These are phyloP conservation scores for Vicia sativa DNA, from an alignment of 306 rosid genomes.

Conservation along the genomic window DNA sequence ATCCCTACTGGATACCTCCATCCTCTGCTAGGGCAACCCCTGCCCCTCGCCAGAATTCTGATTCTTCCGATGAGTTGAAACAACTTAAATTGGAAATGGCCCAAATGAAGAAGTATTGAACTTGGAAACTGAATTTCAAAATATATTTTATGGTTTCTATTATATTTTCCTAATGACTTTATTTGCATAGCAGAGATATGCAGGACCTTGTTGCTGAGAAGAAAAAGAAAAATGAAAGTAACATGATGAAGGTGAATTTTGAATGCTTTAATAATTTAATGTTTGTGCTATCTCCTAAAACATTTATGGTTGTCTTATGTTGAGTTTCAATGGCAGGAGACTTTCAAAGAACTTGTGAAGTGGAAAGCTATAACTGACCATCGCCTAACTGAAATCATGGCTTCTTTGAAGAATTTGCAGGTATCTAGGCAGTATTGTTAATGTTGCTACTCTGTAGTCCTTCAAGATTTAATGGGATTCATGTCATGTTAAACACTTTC, in stretches of 20 bases:
- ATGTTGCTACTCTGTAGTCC: constrained; percentile 4
- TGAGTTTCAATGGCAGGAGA: constrained; percentile 45
- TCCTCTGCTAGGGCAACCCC: constrained; percentile 36
- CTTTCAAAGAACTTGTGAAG: constrained; percentile 60
- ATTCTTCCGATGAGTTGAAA: constrained; percentile 64
- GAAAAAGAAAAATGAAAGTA: constrained; percentile 45
- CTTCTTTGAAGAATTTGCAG: constrained; percentile 77
- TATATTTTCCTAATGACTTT: constrained; percentile 35
- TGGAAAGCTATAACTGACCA: constrained; percentile 63
- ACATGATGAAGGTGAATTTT: constrained; percentile 56
- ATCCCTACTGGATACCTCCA: constrained; percentile 78
- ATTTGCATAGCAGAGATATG: constrained; percentile 67
- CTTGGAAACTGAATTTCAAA: constrained; percentile 34
- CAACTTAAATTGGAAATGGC: constrained; percentile 64
- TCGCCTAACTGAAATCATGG: constrained; percentile 54
- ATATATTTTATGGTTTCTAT: constrained; percentile 32
- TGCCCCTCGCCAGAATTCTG: constrained; percentile 40
- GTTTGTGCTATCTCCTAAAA: constrained; percentile 21
- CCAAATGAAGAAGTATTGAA: constrained; percentile 68
- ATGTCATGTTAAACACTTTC: constrained; percentile 3
- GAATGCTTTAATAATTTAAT: constrained; percentile 30
- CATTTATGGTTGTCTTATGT: constrained; percentile 29
- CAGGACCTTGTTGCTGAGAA: constrained; percentile 57
- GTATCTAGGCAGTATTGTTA: constrained; percentile 41
- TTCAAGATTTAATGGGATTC: constrained; percentile 21